phyloP scores from a whole-genome alignment of 73 alveolate species.

The Blepharisma japonicum region DNA sequence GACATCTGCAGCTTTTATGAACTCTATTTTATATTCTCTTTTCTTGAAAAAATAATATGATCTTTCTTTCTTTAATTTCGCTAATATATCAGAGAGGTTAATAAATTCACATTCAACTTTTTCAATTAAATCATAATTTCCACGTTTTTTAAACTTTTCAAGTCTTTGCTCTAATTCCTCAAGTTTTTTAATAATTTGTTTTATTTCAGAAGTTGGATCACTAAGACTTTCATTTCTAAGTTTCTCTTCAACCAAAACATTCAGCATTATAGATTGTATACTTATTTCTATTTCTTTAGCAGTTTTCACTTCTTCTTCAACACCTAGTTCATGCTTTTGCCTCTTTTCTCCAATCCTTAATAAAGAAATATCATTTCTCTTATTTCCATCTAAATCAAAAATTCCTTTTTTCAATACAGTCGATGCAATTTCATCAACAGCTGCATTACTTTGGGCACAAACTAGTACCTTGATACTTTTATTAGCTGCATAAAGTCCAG shows the following conservation, averaged over 20 bases:
- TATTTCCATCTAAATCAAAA: conserved; percentile 36
- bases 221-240: neutral
- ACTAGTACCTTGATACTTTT: conserved; percentile 67
- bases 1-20: conserved; percentile 49
- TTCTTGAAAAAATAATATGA: conserved; percentile 27
- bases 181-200: neutral
- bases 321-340: neutral
- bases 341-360: conserved; percentile 53
- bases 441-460: conserved; percentile 94
- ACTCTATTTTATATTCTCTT: conserved; percentile 41
- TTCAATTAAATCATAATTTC: neutral
- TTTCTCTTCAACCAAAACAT: neutral
- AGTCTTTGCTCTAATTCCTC: neutral
- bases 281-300: neutral
- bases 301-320: neutral
- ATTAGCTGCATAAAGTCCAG: neutral
- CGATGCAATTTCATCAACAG: conserved; percentile 81
- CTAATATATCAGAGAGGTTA: neutral
- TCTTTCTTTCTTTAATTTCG: conserved; percentile 42
- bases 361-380: conserved; percentile 38
- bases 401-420: conserved; percentile 62
- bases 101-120: neutral
- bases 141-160: neutral
- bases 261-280: neutral
- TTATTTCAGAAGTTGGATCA: neutral